A percentile compares a stretch with the other conserved stretches of the same genome.
Evolutionary conservation across 352 stramenopile genomes (phyloP).

Genomic region (Pythium sukuiense): DNA sequence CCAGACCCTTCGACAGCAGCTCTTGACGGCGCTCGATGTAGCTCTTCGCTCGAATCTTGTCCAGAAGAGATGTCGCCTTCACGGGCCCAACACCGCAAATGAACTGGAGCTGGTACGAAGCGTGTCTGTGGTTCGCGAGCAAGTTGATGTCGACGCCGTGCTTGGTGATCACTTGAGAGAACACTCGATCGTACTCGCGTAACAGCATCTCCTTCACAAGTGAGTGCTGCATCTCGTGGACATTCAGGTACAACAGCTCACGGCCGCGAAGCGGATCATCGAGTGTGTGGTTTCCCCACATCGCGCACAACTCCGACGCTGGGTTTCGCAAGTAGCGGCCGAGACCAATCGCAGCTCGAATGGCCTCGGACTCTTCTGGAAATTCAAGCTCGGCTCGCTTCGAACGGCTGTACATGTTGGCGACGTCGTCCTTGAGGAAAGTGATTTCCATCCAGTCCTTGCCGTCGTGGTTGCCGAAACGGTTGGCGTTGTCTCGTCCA

Average conservation of each 20-base stretch:
- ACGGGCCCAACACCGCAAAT: constrained; percentile 83
- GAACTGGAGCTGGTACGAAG: constrained; percentile 87
- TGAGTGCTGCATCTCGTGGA: constrained; percentile 86
- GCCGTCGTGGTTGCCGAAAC: constrained; percentile 73
- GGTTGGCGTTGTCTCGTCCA: constrained; percentile 61
- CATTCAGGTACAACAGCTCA: constrained; percentile 84
- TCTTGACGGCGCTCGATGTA: constrained; percentile 87
- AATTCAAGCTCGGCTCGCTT: constrained; percentile 85
- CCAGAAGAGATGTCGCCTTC: constrained; percentile 77
- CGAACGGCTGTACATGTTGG: constrained; percentile 87
- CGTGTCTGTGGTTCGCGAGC: constrained; percentile 87
- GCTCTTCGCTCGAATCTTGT: constrained; percentile 83
- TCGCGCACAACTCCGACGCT: constrained; percentile 78
- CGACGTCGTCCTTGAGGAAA: constrained; percentile 87
- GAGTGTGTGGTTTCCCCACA: constrained; percentile 83
- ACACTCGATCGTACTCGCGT: constrained; percentile 86
- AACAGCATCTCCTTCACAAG: constrained; percentile 84
- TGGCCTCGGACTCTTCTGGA: constrained; percentile 76
- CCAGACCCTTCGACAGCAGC: constrained; percentile 76
- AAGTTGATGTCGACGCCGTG: constrained; percentile 89
- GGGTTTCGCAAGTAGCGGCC: constrained; percentile 85
- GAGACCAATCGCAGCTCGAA: constrained; percentile 77
- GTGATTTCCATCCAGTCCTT: constrained; percentile 87
- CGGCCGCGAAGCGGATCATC: constrained; percentile 77
- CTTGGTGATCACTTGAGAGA: constrained; percentile 86